Conservation (phyloP, 192 early-diverging fungal species). For the Gamsiella multidivaricata region DNA sequence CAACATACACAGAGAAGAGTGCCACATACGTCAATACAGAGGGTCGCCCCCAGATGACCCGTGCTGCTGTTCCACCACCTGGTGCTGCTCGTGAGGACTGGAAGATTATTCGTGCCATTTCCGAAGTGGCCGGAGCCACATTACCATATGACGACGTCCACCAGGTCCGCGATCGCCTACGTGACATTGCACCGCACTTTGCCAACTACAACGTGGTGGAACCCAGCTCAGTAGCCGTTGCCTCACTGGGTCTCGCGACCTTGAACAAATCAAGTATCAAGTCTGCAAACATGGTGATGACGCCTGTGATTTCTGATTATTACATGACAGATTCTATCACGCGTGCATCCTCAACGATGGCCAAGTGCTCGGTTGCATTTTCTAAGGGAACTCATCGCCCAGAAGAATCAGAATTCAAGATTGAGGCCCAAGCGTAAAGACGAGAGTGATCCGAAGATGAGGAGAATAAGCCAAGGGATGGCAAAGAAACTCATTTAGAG, state of each 20-base stretch:
- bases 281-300: constrained; percentile 59
- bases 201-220: constrained; percentile 78
- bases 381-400: constrained; percentile 39
- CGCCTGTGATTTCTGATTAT: constrained; percentile 83
- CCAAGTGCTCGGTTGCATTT: constrained; percentile 84
- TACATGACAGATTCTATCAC: constrained; percentile 96
- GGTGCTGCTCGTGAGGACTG: constrained; percentile 97
- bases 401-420: constrained; percentile 52
- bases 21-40: constrained; percentile 98
- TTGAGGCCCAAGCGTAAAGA: constrained; percentile 37
- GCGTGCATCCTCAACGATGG: constrained; percentile 94
- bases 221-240: constrained; percentile 62
- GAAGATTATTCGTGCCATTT: constrained; percentile 98
- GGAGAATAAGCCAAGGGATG: too few relatives aligned
- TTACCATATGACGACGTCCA: constrained; percentile 91
- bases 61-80: constrained; percentile 91
- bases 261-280: constrained; percentile 53
- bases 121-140: constrained; percentile 84
- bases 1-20: constrained; percentile 96
- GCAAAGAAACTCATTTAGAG: too few relatives aligned
- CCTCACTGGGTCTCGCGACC: constrained; percentile 69
- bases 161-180: constrained; percentile 84
- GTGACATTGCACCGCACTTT: constrained; percentile 87
- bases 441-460: neutral
- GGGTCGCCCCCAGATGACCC: constrained; percentile 92